Percentiles rank a stretch among this genome's conserved stretches.
These are phyloP conservation scores for Mrakiaceae sp. DNA, from an alignment of 1,284 basidiomycete species.

Conservation along the genomic window DNA sequence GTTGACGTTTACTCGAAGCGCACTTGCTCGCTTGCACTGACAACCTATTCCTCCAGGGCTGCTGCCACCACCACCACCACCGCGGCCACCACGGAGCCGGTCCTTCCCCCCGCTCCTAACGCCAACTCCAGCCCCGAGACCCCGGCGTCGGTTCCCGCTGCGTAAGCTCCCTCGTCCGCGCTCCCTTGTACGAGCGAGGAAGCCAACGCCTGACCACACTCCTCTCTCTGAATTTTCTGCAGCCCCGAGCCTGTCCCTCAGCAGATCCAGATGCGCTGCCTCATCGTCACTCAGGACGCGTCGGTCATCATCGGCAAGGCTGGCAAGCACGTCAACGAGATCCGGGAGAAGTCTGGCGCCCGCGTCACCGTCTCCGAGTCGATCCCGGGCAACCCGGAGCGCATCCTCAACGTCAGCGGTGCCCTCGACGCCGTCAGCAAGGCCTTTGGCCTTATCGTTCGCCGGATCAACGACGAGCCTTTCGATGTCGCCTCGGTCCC, in stretches of 20 bases:
- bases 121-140: slow-evolving; percentile 9
- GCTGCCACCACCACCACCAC: slow-evolving; percentile 12
- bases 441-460: slow-evolving; percentile 97
- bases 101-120: slow-evolving; percentile 28
- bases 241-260: slow-evolving; percentile 14
- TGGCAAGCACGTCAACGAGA: slow-evolving; percentile 96
- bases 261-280: slow-evolving; percentile 77
- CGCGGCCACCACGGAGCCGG: slow-evolving; percentile 39
- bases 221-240: neutral
- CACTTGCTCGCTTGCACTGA: slow-evolving; percentile 45
- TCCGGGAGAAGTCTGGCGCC: slow-evolving; percentile 92
- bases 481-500: slow-evolving; percentile 96
- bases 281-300: slow-evolving; percentile 98
- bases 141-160: neutral
- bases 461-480: slow-evolving; percentile 97
- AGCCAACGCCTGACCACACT: neutral
- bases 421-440: slow-evolving; percentile 98
- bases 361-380: slow-evolving; percentile 92
- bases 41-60: slow-evolving; percentile 31
- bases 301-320: slow-evolving; percentile 98
- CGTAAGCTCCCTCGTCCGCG: neutral
- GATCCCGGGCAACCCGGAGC: slow-evolving; percentile 93
- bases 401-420: slow-evolving; percentile 92
- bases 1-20: neutral
- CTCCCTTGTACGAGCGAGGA: neutral